Percentiles rank a stretch among this genome's conserved stretches.
Conservation (phyloP, 148 eudicot species). For the Cornus kousa region DNA sequence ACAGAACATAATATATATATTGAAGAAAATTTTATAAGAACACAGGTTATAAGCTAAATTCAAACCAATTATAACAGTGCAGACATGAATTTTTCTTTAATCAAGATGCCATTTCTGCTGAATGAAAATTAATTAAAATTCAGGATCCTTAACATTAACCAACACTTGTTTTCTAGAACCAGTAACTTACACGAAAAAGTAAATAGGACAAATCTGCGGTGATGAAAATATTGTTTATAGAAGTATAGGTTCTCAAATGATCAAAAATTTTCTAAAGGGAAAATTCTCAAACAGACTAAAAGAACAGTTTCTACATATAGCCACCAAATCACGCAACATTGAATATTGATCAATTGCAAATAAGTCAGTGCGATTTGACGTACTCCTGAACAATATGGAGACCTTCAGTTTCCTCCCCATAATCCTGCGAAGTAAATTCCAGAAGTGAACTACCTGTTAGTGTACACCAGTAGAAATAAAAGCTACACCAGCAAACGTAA, state of each 20-base stretch:
- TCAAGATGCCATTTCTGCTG: background rate
- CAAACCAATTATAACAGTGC: too few species aligned
- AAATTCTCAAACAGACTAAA: background rate
- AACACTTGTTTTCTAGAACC: too few species aligned
- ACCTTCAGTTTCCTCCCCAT: conserved; percentile 63
- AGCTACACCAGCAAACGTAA: background rate
- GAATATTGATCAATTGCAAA: background rate
- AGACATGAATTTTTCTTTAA: background rate
- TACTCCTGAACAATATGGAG: conserved; percentile 59
- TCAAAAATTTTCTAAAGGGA: background rate
- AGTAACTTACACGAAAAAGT: background rate
- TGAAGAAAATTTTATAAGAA: too few species aligned
- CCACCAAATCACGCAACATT: background rate
- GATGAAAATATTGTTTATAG: background rate
- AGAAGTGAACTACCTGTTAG: background rate
- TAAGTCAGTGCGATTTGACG: conserved; percentile 46
- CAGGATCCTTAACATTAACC: background rate
- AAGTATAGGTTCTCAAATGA: background rate
- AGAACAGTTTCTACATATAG: background rate
- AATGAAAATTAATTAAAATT: too few species aligned
- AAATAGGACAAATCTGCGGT: background rate
- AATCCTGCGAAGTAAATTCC: conserved; percentile 34
- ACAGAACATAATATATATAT: too few species aligned
- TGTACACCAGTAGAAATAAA: too few species aligned
- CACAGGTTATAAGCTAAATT: too few species aligned